phyloP scores from a whole-genome alignment of 176 grass and related monocot genomes.

The Zoysia pacifica region DNA sequence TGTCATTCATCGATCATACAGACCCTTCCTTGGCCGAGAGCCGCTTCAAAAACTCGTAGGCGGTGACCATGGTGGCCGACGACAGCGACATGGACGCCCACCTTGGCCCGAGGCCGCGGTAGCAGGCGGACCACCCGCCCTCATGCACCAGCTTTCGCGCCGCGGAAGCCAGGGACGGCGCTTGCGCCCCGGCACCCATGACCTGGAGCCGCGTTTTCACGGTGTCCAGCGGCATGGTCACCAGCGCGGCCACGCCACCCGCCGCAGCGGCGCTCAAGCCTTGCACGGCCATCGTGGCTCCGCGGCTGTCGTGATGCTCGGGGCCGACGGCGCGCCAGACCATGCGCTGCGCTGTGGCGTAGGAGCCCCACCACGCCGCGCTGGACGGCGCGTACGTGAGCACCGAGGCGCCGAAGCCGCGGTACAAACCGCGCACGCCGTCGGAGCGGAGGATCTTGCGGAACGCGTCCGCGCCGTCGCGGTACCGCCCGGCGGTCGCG shows the following conservation, averaged over 20 bases:
- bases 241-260: conserved; percentile 63
- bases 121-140: conserved; percentile 76
- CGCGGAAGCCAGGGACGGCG: conserved; percentile 51
- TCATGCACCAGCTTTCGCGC: conserved; percentile 65
- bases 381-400: conserved; percentile 95
- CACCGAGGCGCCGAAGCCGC: conserved; percentile 91
- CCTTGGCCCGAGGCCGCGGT: conserved; percentile 74
- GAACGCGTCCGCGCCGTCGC: conserved; percentile 65
- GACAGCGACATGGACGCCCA: conserved; percentile 89
- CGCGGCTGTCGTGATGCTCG: conserved; percentile 41
- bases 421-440: conserved; percentile 78
- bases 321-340: conserved; percentile 59
- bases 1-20: background rate
- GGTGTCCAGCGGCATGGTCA: conserved; percentile 97
- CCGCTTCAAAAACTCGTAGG: conserved; percentile 77
- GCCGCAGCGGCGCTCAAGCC: conserved; percentile 76
- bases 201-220: conserved; percentile 97
- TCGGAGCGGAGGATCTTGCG: conserved; percentile 69
- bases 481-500: conserved; percentile 43
- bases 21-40: conserved; percentile 69
- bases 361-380: conserved; percentile 93
- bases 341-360: conserved; percentile 71
- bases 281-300: conserved; percentile 68
- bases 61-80: conserved; percentile 78
- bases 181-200: conserved; percentile 47